Evolutionary conservation across 169 alveolate species (phyloP).

Genomic region (Plasmodium blacklocki): DNA sequence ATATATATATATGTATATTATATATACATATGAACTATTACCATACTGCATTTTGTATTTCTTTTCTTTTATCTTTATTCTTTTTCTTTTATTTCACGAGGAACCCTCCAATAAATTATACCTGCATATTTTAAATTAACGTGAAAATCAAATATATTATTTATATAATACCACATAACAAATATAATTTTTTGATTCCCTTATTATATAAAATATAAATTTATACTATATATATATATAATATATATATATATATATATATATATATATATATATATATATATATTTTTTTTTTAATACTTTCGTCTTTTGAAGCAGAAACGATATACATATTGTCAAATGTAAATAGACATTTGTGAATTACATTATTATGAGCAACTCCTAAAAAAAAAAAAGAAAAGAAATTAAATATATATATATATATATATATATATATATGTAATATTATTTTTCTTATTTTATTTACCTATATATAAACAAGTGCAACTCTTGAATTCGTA

Average conservation of each 20-base stretch:
- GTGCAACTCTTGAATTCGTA: constrained; percentile 74
- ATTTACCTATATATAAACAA: constrained; percentile 45
- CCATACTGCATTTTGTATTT: too few relatives aligned
- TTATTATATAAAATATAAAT: too few relatives aligned
- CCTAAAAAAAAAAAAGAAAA: constrained; percentile 16
- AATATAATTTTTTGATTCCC: background rate
- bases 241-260: background rate
- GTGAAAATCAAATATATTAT: background rate
- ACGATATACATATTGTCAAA: constrained; percentile 49
- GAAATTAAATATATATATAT: background rate
- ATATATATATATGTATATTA: background rate
- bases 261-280: background rate
- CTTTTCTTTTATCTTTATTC: background rate
- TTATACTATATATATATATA: too few relatives aligned
- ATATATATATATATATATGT: background rate
- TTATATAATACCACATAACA: background rate
- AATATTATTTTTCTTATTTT: background rate
- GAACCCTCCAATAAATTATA: constrained; percentile 60
- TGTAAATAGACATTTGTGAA: constrained; percentile 64
- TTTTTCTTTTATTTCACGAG: constrained; percentile 34
- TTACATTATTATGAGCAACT: constrained; percentile 46
- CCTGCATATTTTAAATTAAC: constrained; percentile 39
- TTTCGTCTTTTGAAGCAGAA: constrained; percentile 62
- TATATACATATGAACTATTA: background rate
- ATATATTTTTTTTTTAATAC: constrained; percentile 15